Conservation (phyloP, 768 basidiomycete genomes). For the Wakefieldia striispora region DNA sequence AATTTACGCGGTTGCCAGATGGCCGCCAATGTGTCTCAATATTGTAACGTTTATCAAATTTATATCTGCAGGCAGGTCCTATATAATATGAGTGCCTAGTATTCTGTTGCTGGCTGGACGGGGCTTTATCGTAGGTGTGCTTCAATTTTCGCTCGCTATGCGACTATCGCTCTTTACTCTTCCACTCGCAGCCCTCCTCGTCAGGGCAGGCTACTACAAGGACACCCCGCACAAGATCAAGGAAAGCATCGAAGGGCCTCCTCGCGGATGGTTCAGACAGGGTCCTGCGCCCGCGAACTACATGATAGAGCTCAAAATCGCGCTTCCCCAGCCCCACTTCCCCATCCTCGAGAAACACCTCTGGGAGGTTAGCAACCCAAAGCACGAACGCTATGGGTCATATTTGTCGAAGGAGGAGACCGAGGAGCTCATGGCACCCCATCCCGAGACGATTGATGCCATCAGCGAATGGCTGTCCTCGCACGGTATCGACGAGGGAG, state of each 20-base stretch:
- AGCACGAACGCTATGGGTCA: slow-evolving; percentile 51
- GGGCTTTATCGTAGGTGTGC: too few species aligned
- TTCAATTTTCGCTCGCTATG: too few species aligned
- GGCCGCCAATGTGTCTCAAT: too few species aligned
- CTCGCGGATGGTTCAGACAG: slow-evolving; percentile 48
- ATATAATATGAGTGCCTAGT: too few species aligned
- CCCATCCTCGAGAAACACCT: slow-evolving; percentile 48
- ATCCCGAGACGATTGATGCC: slow-evolving; percentile 45
- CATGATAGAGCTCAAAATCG: slow-evolving; percentile 55
- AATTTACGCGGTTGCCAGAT: too few species aligned
- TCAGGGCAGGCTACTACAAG: slow-evolving; percentile 5
- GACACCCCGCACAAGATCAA: slow-evolving; percentile 39
- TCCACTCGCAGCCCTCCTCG: slow-evolving; percentile 11
- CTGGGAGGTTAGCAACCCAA: slow-evolving; percentile 57
- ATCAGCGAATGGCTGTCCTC: slow-evolving; percentile 63
- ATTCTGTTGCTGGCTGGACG: too few species aligned
- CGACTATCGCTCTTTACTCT: slow-evolving; percentile 10
- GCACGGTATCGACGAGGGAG: slow-evolving; percentile 51
- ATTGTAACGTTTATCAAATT: too few species aligned
- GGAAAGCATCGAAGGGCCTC: slow-evolving; percentile 43
- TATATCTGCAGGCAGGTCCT: too few species aligned
- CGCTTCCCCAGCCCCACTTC: slow-evolving; percentile 53
- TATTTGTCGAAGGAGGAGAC: slow-evolving; percentile 66
- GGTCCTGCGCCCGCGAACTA: slow-evolving; percentile 44
- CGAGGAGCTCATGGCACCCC: slow-evolving; percentile 59